Conservation (phyloP, 2,329 filamentous ascomycete genomes). For the Dendrostoma leiphaemia region DNA sequence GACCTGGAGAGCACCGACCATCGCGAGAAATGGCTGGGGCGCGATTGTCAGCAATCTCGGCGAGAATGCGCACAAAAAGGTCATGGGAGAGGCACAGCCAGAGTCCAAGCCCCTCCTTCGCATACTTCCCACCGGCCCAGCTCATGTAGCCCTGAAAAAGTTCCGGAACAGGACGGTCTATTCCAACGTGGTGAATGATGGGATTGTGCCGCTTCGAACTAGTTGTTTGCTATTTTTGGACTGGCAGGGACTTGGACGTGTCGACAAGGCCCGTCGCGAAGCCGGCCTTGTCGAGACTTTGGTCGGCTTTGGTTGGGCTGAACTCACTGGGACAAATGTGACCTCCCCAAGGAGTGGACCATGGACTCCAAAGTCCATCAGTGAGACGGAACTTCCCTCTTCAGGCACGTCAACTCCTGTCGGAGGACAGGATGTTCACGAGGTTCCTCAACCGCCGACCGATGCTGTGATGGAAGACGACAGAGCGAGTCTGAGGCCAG, state of each 20-base stretch:
- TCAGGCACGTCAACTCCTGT: constrained; percentile 34
- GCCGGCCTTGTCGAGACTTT: constrained; percentile 91
- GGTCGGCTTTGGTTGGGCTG: constrained; percentile 91
- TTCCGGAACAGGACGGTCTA: constrained; percentile 92
- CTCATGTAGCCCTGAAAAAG: constrained; percentile 80
- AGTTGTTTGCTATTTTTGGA: constrained; percentile 96
- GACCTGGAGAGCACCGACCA: constrained; percentile 87
- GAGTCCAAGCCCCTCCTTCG: constrained; percentile 85
- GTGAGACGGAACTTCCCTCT: constrained; percentile 11
- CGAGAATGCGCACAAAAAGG: constrained; percentile 60
- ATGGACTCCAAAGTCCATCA: constrained; percentile 38
- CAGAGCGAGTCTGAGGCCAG: constrained; percentile 51
- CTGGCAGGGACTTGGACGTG: constrained; percentile 89
- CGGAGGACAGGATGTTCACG: constrained; percentile 37
- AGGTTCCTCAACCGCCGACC: constrained; percentile 69
- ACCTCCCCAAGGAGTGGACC: constrained; percentile 43
- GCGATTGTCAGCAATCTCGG: constrained; percentile 81
- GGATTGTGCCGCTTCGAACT: constrained; percentile 90
- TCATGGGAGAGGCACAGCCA: constrained; percentile 62
- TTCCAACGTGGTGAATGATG: constrained; percentile 96
- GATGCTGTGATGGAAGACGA: constrained; percentile 69
- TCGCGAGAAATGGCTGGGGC: constrained; percentile 83
- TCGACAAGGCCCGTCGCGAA: constrained; percentile 90
- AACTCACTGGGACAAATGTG: constrained; percentile 74
- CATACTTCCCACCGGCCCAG: constrained; percentile 87